These are phyloP conservation scores for Tritrichomonas foetus DNA, from an alignment of 208 protist species.

Conservation along the genomic window DNA sequence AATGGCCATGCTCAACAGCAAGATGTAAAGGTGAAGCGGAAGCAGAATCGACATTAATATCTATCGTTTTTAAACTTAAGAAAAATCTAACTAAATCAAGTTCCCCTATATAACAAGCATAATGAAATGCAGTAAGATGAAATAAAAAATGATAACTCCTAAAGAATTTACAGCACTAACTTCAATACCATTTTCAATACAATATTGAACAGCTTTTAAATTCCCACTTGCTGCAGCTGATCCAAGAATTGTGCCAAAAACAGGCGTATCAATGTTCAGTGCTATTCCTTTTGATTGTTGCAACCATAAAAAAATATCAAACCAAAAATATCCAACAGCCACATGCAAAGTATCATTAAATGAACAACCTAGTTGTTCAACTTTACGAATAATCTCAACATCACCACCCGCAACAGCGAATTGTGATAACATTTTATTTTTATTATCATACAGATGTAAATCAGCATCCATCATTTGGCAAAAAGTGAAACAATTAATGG, in stretches of 20 bases:
- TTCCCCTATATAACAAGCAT: background rate
- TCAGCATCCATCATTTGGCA: background rate
- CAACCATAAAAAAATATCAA: background rate
- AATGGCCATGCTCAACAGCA: too few species aligned
- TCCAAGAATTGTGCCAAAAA: background rate
- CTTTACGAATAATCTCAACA: background rate
- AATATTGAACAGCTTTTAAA: background rate
- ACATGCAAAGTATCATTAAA: background rate
- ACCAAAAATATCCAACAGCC: background rate
- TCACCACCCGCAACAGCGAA: background rate
- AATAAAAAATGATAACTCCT: background rate
- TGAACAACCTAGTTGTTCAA: background rate
- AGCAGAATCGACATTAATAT: background rate
- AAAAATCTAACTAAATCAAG: background rate
- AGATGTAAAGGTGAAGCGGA: background rate
- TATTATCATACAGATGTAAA: background rate
- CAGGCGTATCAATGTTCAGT: background rate
- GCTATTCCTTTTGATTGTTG: background rate
- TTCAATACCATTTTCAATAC: background rate
- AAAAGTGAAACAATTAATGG: background rate
- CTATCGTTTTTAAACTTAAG: background rate
- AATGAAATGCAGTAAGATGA: background rate
- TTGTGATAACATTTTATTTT: background rate
- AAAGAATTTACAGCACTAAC: background rate
- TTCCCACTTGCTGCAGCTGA: background rate